Percentiles rank a stretch among this genome's conserved stretches.
Evolutionary conservation across 225 moss, liverwort and hornwort genomes (phyloP).

Genomic region (Neckera pumila): DNA sequence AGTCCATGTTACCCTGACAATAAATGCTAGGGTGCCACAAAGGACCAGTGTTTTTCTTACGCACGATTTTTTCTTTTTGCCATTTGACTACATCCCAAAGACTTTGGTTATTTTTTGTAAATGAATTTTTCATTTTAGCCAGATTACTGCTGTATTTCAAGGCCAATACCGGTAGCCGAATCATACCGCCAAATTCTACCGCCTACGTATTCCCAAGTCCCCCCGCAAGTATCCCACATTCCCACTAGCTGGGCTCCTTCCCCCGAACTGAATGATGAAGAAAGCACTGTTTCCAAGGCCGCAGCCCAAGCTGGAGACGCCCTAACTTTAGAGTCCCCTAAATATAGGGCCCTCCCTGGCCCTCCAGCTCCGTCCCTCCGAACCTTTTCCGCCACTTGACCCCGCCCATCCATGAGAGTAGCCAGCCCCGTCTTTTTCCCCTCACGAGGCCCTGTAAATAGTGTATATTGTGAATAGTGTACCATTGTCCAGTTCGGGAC

Average conservation of each 20-base stretch:
- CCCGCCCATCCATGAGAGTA: no score
- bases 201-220: not conserved
- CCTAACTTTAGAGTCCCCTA: slow-evolving; percentile 8
- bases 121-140: no score
- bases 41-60: fast-evolving
- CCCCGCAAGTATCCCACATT: no score
- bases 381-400: not conserved
- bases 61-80: not conserved
- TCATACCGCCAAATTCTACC: no score
- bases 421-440: no score
- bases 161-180: not conserved
- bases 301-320: not conserved
- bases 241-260: no score
- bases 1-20: not conserved
- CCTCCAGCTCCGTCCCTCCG: not conserved
- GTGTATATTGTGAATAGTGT: not conserved
- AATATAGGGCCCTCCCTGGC: no score
- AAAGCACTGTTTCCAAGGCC: not conserved
- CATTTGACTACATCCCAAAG: not conserved
- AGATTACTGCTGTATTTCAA: no score
- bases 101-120: not conserved
- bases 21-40: not conserved
- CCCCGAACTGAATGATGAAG: not conserved
- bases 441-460: not conserved
- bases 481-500: not conserved